These are phyloP conservation scores for Paecilomyces formosus DNA, from an alignment of 2,329 filamentous ascomycete species.

Conservation along the genomic window DNA sequence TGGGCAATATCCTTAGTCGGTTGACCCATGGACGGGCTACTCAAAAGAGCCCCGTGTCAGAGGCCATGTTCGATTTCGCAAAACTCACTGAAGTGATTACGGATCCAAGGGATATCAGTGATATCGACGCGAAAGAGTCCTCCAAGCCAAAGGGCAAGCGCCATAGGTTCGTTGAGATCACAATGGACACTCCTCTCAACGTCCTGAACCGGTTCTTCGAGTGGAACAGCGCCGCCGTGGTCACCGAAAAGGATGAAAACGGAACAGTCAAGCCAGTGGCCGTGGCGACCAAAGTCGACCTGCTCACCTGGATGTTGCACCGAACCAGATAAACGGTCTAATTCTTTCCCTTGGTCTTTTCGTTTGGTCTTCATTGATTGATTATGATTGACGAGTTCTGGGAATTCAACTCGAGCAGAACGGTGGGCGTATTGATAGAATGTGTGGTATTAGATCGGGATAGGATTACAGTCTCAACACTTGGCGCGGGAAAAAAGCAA, in stretches of 20 bases:
- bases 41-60: conserved; percentile 64
- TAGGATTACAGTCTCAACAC: not conserved
- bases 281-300: conserved; percentile 92
- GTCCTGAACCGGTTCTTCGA: conserved; percentile 90
- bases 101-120: conserved; percentile 63
- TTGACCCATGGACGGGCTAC: conserved; percentile 76
- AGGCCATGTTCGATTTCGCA: conserved; percentile 96
- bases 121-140: conserved; percentile 12
- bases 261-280: conserved; percentile 69
- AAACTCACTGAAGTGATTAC: conserved; percentile 83
- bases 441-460: not conserved
- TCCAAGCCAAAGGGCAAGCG: conserved; percentile 40
- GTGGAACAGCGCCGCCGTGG: conserved; percentile 94
- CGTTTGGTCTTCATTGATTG: not conserved
- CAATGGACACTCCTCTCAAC: conserved; percentile 74
- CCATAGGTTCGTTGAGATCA: conserved; percentile 86
- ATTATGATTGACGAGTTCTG: not conserved
- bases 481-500: not conserved
- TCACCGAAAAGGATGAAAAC: conserved; percentile 66
- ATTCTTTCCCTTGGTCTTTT: not conserved
- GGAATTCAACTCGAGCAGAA: not conserved
- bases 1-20: conserved; percentile 89
- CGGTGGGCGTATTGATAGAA: not conserved
- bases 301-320: conserved; percentile 79
- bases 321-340: not conserved